These are phyloP conservation scores for Phalaenopsis hybrid DNA, from an alignment of 116 monocot species.

Conservation along the genomic window DNA sequence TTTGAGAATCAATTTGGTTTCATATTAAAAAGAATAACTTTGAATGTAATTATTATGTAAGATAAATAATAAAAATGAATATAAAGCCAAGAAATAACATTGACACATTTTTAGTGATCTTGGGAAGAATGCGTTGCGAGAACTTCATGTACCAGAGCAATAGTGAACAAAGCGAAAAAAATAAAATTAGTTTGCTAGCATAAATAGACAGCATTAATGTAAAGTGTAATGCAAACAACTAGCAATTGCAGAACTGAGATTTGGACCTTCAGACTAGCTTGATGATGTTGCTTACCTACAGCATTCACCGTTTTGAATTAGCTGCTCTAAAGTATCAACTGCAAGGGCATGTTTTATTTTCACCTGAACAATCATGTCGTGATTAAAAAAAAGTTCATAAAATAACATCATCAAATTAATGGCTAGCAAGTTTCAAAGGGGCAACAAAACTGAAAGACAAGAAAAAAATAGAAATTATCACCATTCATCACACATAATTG, in stretches of 20 bases:
- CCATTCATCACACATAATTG: neutral
- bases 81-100: too few relatives aligned
- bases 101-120: too few relatives aligned
- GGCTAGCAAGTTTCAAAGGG: neutral
- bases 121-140: too few relatives aligned
- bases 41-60: too few relatives aligned
- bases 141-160: too few relatives aligned
- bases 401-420: neutral
- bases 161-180: too few relatives aligned
- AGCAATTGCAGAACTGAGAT: neutral
- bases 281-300: constrained; percentile 46
- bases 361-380: constrained; percentile 35
- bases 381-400: neutral
- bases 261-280: neutral
- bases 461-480: neutral
- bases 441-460: neutral
- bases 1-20: too few relatives aligned
- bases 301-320: constrained; percentile 69
- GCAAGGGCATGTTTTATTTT: constrained; percentile 60
- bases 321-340: constrained; percentile 50
- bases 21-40: too few relatives aligned
- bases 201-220: too few relatives aligned
- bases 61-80: too few relatives aligned
- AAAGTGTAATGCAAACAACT: neutral
- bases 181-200: too few relatives aligned